These are phyloP conservation scores for Rutidosis leptorrhynchoides DNA, from an alignment of 129 eudicot genomes.

Conservation along the genomic window DNA sequence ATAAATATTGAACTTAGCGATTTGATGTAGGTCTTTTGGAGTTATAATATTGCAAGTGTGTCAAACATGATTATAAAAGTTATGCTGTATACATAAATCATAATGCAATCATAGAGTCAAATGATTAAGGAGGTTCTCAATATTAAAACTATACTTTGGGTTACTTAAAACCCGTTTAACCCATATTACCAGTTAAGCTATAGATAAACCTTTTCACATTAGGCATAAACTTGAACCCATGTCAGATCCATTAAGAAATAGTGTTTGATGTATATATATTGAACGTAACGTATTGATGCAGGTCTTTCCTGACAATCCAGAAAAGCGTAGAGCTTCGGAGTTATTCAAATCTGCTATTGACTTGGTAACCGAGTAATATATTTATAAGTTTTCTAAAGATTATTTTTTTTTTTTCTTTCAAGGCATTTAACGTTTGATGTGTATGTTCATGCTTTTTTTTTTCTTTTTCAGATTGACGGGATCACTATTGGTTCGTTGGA, in stretches of 20 bases:
- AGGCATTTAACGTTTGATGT: not conserved
- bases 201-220: not conserved
- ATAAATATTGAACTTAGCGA: too few relatives aligned
- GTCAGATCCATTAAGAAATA: not conserved
- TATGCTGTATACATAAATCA: too few relatives aligned
- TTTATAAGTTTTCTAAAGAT: not conserved
- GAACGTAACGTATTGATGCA: constrained; percentile 29
- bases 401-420: not conserved
- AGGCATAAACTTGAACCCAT: not conserved
- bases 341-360: constrained; percentile 86
- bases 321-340: constrained; percentile 90
- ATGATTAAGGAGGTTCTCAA: not conserved
- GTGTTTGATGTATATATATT: not conserved
- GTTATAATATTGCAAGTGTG: too few relatives aligned
- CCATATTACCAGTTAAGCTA: not conserved
- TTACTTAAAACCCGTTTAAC: not conserved
- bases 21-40: too few relatives aligned
- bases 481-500: constrained; percentile 79
- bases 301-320: constrained; percentile 99
- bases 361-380: constrained; percentile 43
- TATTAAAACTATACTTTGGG: not conserved
- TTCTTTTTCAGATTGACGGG: constrained; percentile 65
- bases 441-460: constrained; percentile 1
- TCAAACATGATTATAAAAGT: too few relatives aligned
- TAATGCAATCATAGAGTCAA: too few relatives aligned